Base-by-base conservation (phyloP, 176 grass and related monocot genomes). In the Secale cereale region DNA sequence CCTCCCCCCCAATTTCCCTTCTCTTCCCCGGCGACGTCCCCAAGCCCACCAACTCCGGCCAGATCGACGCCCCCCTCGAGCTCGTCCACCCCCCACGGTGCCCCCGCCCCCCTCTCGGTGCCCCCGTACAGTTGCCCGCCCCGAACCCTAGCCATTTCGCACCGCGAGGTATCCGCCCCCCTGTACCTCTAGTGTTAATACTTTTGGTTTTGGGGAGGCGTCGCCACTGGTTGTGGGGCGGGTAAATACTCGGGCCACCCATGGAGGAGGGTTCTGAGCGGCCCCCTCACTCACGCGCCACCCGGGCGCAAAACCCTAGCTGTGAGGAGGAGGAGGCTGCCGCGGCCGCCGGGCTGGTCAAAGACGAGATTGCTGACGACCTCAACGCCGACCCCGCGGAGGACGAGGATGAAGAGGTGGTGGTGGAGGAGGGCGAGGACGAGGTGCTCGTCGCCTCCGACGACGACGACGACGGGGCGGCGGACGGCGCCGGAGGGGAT, bases 131-230 rank as follows among this genome's bases (percentile, higher is more conserved):
- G 68, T 14, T 17, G 8, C 36, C 85, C n/a, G 59, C 84, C 1
- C 74, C 84, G 80, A 30, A 83, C 75, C 75, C 67, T 87, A 39
- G 66, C 85, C 89, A 87, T 87, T 87, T 72, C 67, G 29, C 80
- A n/a, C 68, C 59, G 27, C 60, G 85, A 87, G 89, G 89, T 84
- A 87, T 90, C 81, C n/a, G 46, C 62, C 19, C 37, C 61, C 65
- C 85, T 87, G 85, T 87, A 87, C 89, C 89, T 84, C 70, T 87
- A 87, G 85, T 81, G 85, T 87, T 91, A 91, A 76, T 70, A 68
- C 85, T 91, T 87, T 84, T 78, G 74, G 79, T 84, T 87, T 84
- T 82, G 74, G 79, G 41, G 88, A 57, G 74, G 74, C 45, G 31
- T 56, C 59, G 63, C 64, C 16, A 46, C 37, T 69, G 78, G 27